Base-by-base conservation (phyloP, 306 rosid species). In the Lupinus albus region DNA sequence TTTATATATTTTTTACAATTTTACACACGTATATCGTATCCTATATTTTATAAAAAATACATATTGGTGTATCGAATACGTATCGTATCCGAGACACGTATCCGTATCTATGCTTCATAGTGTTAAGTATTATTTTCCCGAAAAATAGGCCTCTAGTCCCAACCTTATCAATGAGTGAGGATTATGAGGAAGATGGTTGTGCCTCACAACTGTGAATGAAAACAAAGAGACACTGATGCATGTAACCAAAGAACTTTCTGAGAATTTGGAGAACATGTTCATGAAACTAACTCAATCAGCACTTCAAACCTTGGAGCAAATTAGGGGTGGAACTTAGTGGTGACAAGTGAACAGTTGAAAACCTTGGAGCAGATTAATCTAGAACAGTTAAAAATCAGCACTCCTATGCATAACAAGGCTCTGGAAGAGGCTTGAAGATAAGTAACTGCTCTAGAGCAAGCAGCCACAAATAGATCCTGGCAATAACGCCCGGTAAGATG, bases 181-280 rank as follows among this genome's bases (percentile, higher is more conserved):
- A 79, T 15, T 68, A 64, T 49, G 77, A 73, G 47, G 81, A 81
- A 76, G 84, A 78, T 59, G 77, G 50, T 20, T 13, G 78, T 7
- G 60, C 28, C 64, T 85, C 61, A 61, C 58, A 33, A 12, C 70
- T 53, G 70, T 6, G 30, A 57, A 64, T 9, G 83, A 76, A 62
- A 59, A 61, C 53, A 68, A 73, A 57, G 85, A 76, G 18, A 39
- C 65, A 12, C 65, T 64, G 16, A 68, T 55, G 50, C 80, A 77
- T 58, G 84, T 85, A 41, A 91, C 91, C 1, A 80, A 57, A 53
- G 95, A 87, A 59, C 89, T 85, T 35, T 79, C 81, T 17, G 98
- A 85, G 76, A 73, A 76, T 35, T 74, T 87, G 90, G 92, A 92
- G 86, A 89, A 84, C 79, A 73, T 78, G 45, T 85, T 73, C 65